Conservation (phyloP, 2,329 filamentous ascomycete species). For the Aspergillus glaucus region DNA sequence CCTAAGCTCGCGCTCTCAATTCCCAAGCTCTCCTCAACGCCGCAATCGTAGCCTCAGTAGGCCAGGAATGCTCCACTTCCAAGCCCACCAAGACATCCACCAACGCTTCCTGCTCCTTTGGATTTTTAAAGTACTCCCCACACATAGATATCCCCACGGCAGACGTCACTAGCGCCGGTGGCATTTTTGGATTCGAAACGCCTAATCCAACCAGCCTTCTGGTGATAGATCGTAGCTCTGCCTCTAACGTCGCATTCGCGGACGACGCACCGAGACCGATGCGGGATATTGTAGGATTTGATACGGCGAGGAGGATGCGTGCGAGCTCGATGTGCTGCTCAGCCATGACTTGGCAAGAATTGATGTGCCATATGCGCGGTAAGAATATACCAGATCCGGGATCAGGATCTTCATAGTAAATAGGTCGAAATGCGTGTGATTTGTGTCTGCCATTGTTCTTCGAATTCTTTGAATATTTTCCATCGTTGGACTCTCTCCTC, state of each 20-base stretch:
- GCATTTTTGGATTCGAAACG: constrained; percentile 37
- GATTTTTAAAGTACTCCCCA: constrained; percentile 46
- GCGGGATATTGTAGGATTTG: constrained; percentile 48
- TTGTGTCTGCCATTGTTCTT: constrained; percentile 36
- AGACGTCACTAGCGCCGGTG: constrained; percentile 46
- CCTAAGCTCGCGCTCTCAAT: neutral
- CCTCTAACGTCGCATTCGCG: constrained; percentile 11
- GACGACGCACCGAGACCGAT: constrained; percentile 33
- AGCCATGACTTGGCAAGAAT: constrained; percentile 53
- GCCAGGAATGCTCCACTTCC: constrained; percentile 48
- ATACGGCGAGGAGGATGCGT: constrained; percentile 50
- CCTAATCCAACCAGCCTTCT: constrained; percentile 54
- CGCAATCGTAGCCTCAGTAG: constrained; percentile 44
- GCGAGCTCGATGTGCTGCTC: constrained; percentile 56
- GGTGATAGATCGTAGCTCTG: constrained; percentile 38
- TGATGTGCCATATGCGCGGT: constrained; percentile 52
- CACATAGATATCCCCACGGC: constrained; percentile 51
- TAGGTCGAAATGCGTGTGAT: constrained; percentile 49
- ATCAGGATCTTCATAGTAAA: constrained; percentile 41
- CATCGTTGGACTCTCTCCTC: constrained; percentile 41
- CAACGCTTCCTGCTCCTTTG: constrained; percentile 44
- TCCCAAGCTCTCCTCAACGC: constrained; percentile 46
- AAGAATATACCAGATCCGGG: constrained; percentile 40
- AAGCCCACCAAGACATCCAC: constrained; percentile 37
- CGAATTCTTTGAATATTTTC: constrained; percentile 19